Evolutionary conservation across 768 basidiomycete species (phyloP), one percentile per base, ranked within the genome.

Genomic region (Trametes gibbosa): DNA sequence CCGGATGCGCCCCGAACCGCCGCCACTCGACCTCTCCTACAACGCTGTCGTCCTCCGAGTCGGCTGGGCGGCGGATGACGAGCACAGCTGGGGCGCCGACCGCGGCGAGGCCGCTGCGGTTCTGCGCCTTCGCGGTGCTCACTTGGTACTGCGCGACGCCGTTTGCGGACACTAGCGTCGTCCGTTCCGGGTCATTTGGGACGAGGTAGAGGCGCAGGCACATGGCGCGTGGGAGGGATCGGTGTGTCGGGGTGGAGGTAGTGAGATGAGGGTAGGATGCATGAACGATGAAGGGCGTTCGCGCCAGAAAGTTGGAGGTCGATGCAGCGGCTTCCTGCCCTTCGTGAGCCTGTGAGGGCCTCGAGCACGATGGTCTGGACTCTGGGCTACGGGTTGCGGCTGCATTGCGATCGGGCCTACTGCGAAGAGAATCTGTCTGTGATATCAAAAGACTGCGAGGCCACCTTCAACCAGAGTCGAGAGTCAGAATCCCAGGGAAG

Each of bases 21-120:
- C 72, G 72, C 80, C 82, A 83, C 52, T 77, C 75, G 35, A 84
- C 74, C 63, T 82, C 79, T 5, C 79, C 82, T 25, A 84, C 76
- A 45, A 78, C 67, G 45, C 73, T 74, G 35, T 76, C 75, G 42
- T 73, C 73, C 58, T 70, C 68, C 24, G 67, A 63, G 49, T 75
- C 73, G 3, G 73, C 73, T 3, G 77, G 73, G 7, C 80, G 75
- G 50, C 72, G 75, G 51, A 82, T 77, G 53, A 64, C 57, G 19
- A 81, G 75, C n/a, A 78, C 65, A 37, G 67, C 63, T 12, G 73
- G 62, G 14, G 72, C 63, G 43, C 21, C 19, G 32, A 69, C 29
- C 29, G 29, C 29, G 29, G 29, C 29, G 29, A 32, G 29, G 29
- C 29, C 29, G 29, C 29, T 32, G 29, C 29, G 68, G 29, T 68